Evolutionary conservation across 1,139 yeast species (phyloP), one percentile per base, ranked within the genome.

Genomic region (Wickerhamiella pararugosa): DNA sequence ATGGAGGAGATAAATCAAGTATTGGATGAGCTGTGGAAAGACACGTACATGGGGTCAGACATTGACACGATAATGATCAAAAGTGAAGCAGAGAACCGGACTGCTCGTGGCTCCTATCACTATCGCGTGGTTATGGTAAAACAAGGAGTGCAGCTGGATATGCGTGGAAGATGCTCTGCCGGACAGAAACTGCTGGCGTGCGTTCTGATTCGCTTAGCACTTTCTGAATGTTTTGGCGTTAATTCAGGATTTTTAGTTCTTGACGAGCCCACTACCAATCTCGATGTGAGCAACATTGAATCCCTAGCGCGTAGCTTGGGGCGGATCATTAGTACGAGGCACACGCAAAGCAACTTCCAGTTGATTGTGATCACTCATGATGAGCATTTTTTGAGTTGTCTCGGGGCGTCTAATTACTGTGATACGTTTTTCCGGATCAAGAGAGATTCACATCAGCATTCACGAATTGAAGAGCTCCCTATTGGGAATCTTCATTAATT

Each of bases 91-190:
- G 79, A 77, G 38, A 73, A 66, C 44, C 65, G 70, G 5, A 45
- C 43, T 3, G 53, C 59, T 36, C 76, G 76, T 43, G 65, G 90
- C 43, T 74, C 93, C 1, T 87, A 87, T 60, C 87, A 90, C 57
- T 90, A 90, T 58, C 70, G 97, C 34, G 96, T 92, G 25, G 94
- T 90, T 11, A 92, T 92, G 98, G 76, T 77, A 48, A 92, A 92
- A 57, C 84, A 82, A 52, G 92, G 82, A 43, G 80, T 77, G 1
- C 98, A 90, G 58, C 65, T 92, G 38, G 99, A 92, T 56, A 92
- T 92, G 99, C 71, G 98, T 50, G 99, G 98, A 0, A 66, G 98
- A 45, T 92, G 99, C 59, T 84, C 96, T 2, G 98, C 98, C 0
- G 99, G 99, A 1, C 99, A 92, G 60, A 84, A 86, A 57, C 97